A percentile compares a stretch with the other conserved stretches of the same genome.
Conservation (phyloP, 2,329 filamentous ascomycete species). For the Colletotrichum salicis region DNA sequence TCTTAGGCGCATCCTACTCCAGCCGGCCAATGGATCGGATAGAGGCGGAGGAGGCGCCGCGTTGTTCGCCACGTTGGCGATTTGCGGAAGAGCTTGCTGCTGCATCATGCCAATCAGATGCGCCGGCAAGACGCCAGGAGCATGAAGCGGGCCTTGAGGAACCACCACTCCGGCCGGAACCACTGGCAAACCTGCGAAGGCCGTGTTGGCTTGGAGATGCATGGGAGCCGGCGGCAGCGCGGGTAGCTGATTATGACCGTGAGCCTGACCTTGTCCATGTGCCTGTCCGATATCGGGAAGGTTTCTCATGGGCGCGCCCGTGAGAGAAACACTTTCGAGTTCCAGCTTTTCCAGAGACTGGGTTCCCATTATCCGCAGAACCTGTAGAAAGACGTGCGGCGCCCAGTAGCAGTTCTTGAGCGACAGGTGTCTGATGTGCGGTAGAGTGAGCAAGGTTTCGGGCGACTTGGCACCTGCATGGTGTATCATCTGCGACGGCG, state of each 20-base stretch:
- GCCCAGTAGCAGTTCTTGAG: constrained; percentile 77
- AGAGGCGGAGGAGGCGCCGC: not conserved
- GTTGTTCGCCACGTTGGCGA: constrained; percentile 9
- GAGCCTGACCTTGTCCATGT: not conserved
- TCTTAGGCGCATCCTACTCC: constrained; percentile 20
- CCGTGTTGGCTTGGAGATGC: constrained; percentile 2
- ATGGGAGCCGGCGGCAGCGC: constrained; percentile 22
- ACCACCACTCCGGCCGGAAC: not conserved
- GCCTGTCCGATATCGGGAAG: constrained; percentile 7
- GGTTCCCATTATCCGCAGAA: constrained; percentile 60
- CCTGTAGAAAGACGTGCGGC: constrained; percentile 64
- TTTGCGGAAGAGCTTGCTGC: constrained; percentile 2
- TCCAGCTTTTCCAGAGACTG: constrained; percentile 62
- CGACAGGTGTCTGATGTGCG: constrained; percentile 66
- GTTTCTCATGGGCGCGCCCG: constrained; percentile 51
- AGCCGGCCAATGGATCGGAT: constrained; percentile 1
- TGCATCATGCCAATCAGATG: not conserved
- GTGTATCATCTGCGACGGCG: constrained; percentile 43
- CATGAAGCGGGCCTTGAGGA: not conserved
- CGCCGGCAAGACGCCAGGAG: not conserved
- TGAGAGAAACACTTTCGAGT: constrained; percentile 74
- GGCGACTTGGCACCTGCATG: constrained; percentile 45
- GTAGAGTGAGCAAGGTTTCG: constrained; percentile 60
- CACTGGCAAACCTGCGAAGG: not conserved
- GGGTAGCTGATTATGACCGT: constrained; percentile 14